A percentile compares a stretch with the other conserved stretches of the same genome.
Conservation (phyloP, 1,284 basidiomycete genomes). For the Cryptococcus sp. region DNA sequence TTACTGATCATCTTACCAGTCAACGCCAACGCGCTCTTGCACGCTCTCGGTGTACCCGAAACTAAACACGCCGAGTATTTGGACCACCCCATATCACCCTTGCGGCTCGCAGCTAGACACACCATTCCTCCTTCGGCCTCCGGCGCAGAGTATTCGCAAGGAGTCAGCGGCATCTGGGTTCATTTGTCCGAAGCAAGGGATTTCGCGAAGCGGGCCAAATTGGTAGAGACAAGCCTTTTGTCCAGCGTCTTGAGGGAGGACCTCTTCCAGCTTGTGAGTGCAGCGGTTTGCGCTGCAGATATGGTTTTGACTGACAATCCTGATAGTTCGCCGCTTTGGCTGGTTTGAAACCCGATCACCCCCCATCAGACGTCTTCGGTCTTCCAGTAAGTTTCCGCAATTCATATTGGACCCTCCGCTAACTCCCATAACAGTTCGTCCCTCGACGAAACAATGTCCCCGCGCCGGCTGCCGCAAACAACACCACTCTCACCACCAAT, state of each 20-base stretch:
- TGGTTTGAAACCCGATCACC: slow-evolving; percentile 37
- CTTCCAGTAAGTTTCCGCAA: slow-evolving; percentile 19
- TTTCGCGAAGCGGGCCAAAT: slow-evolving; percentile 29
- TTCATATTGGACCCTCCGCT: neutral
- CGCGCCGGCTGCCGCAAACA: neutral
- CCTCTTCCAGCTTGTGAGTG: slow-evolving; percentile 35
- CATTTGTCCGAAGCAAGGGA: slow-evolving; percentile 38
- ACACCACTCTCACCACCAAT: slow-evolving; percentile 20
- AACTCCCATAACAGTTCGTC: slow-evolving; percentile 8
- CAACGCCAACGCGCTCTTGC: slow-evolving; percentile 44
- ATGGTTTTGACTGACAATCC: neutral
- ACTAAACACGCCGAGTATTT: slow-evolving; percentile 32
- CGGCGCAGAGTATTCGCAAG: slow-evolving; percentile 31
- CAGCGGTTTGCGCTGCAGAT: neutral
- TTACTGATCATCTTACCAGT: slow-evolving; percentile 20
- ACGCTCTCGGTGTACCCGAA: slow-evolving; percentile 36
- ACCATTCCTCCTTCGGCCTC: slow-evolving; percentile 22
- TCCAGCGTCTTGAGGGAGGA: slow-evolving; percentile 40
- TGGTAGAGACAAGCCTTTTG: slow-evolving; percentile 25
- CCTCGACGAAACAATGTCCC: slow-evolving; percentile 6
- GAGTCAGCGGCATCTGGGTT: slow-evolving; percentile 46
- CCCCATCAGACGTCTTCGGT: slow-evolving; percentile 39
- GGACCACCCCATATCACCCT: slow-evolving; percentile 26
- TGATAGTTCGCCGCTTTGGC: slow-evolving; percentile 41
- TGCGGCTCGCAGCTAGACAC: slow-evolving; percentile 27